Base-by-base conservation (phyloP, 805 yeast species). In the Saccharomycopsis vini region DNA sequence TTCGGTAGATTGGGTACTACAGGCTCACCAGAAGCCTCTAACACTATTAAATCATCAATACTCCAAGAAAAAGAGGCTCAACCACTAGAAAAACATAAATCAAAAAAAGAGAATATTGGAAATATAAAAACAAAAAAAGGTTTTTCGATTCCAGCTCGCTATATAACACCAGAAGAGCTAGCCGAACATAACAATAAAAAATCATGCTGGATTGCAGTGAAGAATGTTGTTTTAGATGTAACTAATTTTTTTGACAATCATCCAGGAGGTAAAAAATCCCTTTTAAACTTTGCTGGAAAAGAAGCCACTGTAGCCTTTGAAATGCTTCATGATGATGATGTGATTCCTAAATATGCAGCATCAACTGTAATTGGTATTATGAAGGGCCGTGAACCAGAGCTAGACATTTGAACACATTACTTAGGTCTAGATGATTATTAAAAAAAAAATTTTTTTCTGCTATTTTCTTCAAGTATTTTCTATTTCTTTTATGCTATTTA, bases 241-340 rank as follows among this genome's bases (percentile, higher is more conserved):
- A 67, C 77, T 0, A 50, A 62, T 12, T 73, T 74, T 50, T 56
- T 72, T 46, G 49, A 55, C 13, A 61, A 65, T 49, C 77, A 69
- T 51, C 85, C 85, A 5, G 85, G 85, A 22, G 85, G 85, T 6
- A 71, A 62, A 15, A 74, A 75, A 40, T 69, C 79, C 12, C 73
- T 77, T 46, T 39, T 65, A 13, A 64, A 66, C 46, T 68, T 65
- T 51, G 71, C 70, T 10, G 73, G 75, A 1, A 65, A 61, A 49
- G 74, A 68, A 50, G 74, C 75, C 3, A 69, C 73, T 2, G 73
- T 68, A 44, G 67, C 69, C 40, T 70, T 69, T 51, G 73, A 62
- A 34, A 68, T 70, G 75, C 59, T 76, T 42, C 82, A 77, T 54
- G 77, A 75, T 44, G 82, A 77, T 50, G 64, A 64, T 39, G 75